Base-by-base conservation (phyloP, 202 grass and related monocot species). In the Hordeum pubiflorum region DNA sequence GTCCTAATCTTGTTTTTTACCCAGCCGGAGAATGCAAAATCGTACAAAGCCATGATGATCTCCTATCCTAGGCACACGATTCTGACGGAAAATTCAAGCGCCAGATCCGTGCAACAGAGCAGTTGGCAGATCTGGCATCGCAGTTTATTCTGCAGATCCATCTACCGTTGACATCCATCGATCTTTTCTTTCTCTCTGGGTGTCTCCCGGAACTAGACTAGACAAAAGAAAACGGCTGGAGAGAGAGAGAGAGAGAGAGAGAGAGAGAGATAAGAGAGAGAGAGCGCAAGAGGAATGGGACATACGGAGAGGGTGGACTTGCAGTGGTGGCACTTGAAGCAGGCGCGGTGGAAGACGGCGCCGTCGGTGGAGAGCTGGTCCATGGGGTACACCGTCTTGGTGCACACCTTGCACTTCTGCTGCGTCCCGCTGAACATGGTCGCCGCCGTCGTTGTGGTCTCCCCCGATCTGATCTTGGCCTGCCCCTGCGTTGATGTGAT, bases 291-390 rank as follows among this genome's bases (percentile, higher is more conserved):
- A 7, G 37, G 11, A 4, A 69, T 9, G 31, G 11, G n/a, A 17
- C 38, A 40, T 83, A 92, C 93, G 68, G 91, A 86, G 84, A 97
- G 93, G 86, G 93, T 93, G 56, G 85, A 86, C 74, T 93, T 97
- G 91, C 93, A 97, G 91, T 97, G 93, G 65, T 86, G 87, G 86
- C 93, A 97, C 86, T 87, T 88, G 88, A 97, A 97, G 93, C 93
- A 97, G 29, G 88, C 85, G 52, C 89, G 89, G 86, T 97, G 93
- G 79, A 83, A 93, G 88, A 74, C 84, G 75, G 68, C 78, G 76
- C 88, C 86, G 23, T 93, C 88, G 72, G 88, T 88, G 81, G 87
- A 93, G 76, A 97, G 79, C 86, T 97, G 93, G 68, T 97, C 93
- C 91, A 97, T 93, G 10, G 91, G 84, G 81, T 97, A 97, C 84